Percentiles rank a stretch among this genome's conserved stretches.
phyloP scores from a whole-genome alignment of 805 yeast species.

The Torulaspora maleeae region DNA sequence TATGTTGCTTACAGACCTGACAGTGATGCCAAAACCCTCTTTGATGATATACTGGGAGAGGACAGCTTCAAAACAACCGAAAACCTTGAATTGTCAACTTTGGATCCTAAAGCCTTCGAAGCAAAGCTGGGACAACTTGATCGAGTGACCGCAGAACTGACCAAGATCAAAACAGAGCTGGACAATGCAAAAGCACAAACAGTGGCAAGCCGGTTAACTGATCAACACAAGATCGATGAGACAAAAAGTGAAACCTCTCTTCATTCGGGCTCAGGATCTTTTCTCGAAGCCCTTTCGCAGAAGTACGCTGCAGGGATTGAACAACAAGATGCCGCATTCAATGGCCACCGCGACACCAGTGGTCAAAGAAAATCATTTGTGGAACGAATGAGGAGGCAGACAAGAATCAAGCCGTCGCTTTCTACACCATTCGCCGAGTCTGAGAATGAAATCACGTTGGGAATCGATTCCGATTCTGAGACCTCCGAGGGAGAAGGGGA shows the following conservation, averaged over 20 bases:
- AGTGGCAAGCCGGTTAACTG: background rate
- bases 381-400: constrained; percentile 30
- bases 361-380: constrained; percentile 27
- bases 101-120: constrained; percentile 27
- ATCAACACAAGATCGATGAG: background rate
- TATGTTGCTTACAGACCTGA: constrained; percentile 63
- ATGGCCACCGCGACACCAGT: background rate
- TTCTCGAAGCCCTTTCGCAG: constrained; percentile 32
- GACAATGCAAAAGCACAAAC: constrained; percentile 6
- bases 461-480: background rate
- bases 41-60: background rate
- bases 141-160: constrained; percentile 23
- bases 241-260: constrained; percentile 9
- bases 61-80: background rate
- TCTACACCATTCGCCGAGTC: too few species aligned
- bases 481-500: background rate
- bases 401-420: constrained; percentile 16
- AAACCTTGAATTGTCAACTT: constrained; percentile 11
- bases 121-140: constrained; percentile 26
- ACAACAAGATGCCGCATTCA: background rate
- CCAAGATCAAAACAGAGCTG: constrained; percentile 12
- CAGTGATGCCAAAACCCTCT: constrained; percentile 32
- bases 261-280: constrained; percentile 22
- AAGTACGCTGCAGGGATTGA: constrained; percentile 32
- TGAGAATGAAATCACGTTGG: background rate